A percentile compares a stretch with the other conserved stretches of the same genome.
phyloP scores from a whole-genome alignment of 2,329 filamentous ascomycete genomes.

The Coleophoma cylindrospora region DNA sequence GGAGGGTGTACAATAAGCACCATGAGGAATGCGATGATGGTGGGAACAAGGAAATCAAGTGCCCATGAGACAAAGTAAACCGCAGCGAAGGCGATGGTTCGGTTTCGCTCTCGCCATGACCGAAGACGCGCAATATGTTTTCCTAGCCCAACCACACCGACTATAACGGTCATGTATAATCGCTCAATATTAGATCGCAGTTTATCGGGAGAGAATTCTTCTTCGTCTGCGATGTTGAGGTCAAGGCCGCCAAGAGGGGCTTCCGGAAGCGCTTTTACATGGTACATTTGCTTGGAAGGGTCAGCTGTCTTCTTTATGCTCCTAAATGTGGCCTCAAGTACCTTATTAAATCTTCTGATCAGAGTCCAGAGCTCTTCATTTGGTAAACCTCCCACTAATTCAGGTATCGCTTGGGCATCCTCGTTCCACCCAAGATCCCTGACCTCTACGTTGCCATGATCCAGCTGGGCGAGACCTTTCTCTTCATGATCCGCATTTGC shows the following conservation, averaged over 20 bases:
- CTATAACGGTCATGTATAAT: constrained; percentile 73
- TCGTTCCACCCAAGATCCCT: constrained; percentile 56
- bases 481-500: constrained; percentile 33
- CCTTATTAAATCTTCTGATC: constrained; percentile 60
- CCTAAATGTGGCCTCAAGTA: constrained; percentile 15
- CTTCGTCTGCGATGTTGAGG: constrained; percentile 74
- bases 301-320: constrained; percentile 2
- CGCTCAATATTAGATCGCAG: constrained; percentile 72
- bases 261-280: constrained; percentile 60
- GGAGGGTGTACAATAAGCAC: constrained; percentile 62
- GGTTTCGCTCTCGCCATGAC: constrained; percentile 70
- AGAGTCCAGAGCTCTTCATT: constrained; percentile 65
- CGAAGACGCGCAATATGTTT: constrained; percentile 74
- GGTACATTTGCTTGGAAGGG: constrained; percentile 43
- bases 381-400: constrained; percentile 52
- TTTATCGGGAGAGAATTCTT: constrained; percentile 83
- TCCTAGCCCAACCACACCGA: constrained; percentile 58
- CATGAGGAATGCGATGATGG: constrained; percentile 53
- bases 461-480: constrained; percentile 33
- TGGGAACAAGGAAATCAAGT: constrained; percentile 64
- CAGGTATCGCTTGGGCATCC: constrained; percentile 41
- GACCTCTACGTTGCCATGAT: constrained; percentile 37
- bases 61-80: constrained; percentile 64
- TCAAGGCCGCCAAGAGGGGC: constrained; percentile 64
- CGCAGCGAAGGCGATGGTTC: constrained; percentile 58